Evolutionary conservation across 2,329 filamentous ascomycete species (phyloP).

Genomic region (Aspergillus hiratsukae): DNA sequence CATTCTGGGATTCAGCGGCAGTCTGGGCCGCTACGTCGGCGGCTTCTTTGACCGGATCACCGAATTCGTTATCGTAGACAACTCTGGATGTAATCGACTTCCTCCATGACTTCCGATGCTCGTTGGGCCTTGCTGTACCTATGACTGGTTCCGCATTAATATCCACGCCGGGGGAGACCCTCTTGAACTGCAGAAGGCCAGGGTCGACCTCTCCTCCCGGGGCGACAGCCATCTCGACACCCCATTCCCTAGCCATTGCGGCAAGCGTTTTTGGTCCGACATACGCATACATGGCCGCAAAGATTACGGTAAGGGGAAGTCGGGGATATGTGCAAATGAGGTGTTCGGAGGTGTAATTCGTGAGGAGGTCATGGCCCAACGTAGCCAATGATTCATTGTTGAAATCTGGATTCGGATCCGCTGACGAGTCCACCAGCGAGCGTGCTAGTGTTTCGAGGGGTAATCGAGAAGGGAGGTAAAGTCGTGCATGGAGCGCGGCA

Average conservation of each 20-base stretch:
- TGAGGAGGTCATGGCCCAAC: constrained; percentile 76
- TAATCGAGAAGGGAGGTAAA: constrained; percentile 74
- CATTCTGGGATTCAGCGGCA: constrained; percentile 11
- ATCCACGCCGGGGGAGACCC: constrained; percentile 42
- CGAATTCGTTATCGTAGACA: constrained; percentile 80
- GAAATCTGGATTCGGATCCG: constrained; percentile 72
- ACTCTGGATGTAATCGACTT: constrained; percentile 72
- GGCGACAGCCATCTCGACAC: constrained; percentile 78
- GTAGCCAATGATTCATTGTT: constrained; percentile 84
- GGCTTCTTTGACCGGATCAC: constrained; percentile 50
- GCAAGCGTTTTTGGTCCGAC: constrained; percentile 70
- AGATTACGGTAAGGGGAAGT: constrained; percentile 81
- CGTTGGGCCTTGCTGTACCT: constrained; percentile 39
- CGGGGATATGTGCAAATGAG: constrained; percentile 86
- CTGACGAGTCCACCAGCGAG: constrained; percentile 78
- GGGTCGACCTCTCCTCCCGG: constrained; percentile 91
- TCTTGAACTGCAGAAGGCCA: constrained; percentile 76
- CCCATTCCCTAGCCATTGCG: constrained; percentile 78
- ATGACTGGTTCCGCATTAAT: constrained; percentile 40
- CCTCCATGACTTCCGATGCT: constrained; percentile 56
- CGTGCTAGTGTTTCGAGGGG: constrained; percentile 82
- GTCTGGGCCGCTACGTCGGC: constrained; percentile 24
- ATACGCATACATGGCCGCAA: constrained; percentile 80
- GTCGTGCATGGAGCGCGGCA: constrained; percentile 82
- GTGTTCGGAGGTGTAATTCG: constrained; percentile 84